Percentiles rank a stretch among this genome's conserved stretches.
Evolutionary conservation across 129 eudicot species (phyloP).

Genomic region (Helianthus tuberosus): DNA sequence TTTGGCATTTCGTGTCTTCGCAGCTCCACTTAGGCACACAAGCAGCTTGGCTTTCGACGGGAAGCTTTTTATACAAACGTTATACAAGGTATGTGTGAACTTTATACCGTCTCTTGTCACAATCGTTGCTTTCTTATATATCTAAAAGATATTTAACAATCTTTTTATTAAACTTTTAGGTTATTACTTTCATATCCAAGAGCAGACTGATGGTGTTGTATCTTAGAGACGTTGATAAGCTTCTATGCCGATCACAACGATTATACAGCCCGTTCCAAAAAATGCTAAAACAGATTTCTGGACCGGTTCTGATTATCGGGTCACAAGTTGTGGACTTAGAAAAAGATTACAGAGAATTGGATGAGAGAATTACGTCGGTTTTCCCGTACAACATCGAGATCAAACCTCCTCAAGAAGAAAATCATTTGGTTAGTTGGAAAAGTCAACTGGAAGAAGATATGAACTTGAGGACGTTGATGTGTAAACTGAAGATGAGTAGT

Average conservation of each 20-base stretch:
- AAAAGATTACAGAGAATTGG: constrained; percentile 54
- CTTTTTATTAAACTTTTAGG: constrained; percentile 43
- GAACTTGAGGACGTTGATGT: no score
- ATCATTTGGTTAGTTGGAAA: no score
- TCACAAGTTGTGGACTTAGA: constrained; percentile 61
- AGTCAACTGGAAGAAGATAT: no score
- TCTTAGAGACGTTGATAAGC: constrained; percentile 85
- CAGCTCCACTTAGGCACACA: constrained; percentile 79
- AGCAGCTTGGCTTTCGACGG: constrained; percentile 87
- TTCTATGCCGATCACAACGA: constrained; percentile 74
- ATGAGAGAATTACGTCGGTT: constrained; percentile 70
- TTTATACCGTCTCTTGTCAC: constrained; percentile 37
- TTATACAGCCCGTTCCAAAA: constrained; percentile 67
- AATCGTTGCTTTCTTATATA: background rate
- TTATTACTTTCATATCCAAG: constrained; percentile 67
- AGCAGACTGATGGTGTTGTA: constrained; percentile 69
- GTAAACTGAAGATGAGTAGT: no score
- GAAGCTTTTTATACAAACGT: no score
- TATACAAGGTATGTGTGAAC: no score
- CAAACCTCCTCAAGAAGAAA: no score
- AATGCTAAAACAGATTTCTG: constrained; percentile 74
- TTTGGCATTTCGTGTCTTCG: constrained; percentile 19
- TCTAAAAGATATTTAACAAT: background rate
- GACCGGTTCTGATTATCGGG: constrained; percentile 81
- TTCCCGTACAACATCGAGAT: no score